A percentile compares a stretch with the other conserved stretches of the same genome.
These are phyloP conservation scores for Fusarium solani-melongenae DNA, from an alignment of 2,329 filamentous ascomycete species.

Conservation along the genomic window DNA sequence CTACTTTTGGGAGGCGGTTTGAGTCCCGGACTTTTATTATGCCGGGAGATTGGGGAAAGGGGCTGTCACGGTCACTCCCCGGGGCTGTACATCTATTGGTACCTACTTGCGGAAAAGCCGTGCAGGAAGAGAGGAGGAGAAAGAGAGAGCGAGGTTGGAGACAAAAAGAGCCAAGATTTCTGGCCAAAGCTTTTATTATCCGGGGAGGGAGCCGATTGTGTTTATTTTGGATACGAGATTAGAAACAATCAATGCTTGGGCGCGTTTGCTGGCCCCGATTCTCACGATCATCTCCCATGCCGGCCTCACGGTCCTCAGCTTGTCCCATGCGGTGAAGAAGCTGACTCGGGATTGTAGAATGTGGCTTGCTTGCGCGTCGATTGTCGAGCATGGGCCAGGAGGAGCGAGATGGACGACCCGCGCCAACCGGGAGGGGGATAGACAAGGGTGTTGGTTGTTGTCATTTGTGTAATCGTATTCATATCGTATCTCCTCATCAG, in stretches of 20 bases:
- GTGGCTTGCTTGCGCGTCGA: constrained; percentile 18
- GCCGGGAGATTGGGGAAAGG: not conserved
- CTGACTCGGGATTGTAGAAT: constrained; percentile 21
- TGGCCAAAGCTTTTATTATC: constrained; percentile 17
- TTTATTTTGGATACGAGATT: constrained; percentile 15
- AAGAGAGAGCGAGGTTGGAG: constrained; percentile 15
- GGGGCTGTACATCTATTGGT: constrained; percentile 19
- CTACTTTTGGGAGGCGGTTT: constrained; percentile 8
- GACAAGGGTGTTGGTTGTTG: not conserved
- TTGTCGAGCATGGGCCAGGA: constrained; percentile 12
- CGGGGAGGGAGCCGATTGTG: not conserved
- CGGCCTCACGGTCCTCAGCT: constrained; percentile 16
- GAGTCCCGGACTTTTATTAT: not conserved
- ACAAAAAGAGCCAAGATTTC: constrained; percentile 10
- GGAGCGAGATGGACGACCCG: not conserved
- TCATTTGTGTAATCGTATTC: not conserved
- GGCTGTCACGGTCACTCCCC: constrained; percentile 1
- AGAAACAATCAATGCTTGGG: constrained; percentile 6
- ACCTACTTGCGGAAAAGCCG: constrained; percentile 5
- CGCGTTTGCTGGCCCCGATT: constrained; percentile 1
- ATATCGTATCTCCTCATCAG: not conserved
- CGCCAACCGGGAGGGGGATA: not conserved
- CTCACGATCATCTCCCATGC: constrained; percentile 1
- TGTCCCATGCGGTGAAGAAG: constrained; percentile 21
- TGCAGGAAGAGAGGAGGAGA: constrained; percentile 7